A percentile compares a stretch with the other conserved stretches of the same genome.
phyloP scores from a whole-genome alignment of 331 rosid genomes.

The Rosa hybrid region DNA sequence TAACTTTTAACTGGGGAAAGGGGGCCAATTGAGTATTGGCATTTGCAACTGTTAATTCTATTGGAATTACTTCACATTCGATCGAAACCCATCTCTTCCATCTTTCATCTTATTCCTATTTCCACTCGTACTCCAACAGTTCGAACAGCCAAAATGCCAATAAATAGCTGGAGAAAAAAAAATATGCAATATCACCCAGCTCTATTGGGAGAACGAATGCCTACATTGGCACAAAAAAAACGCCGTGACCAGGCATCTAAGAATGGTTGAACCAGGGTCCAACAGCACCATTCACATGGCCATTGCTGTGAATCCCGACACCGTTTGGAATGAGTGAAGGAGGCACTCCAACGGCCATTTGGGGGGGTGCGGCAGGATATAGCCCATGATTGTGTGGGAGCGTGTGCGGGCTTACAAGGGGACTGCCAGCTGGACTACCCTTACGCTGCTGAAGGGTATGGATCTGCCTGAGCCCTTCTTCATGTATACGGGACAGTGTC shows the following conservation, averaged over 20 bases:
- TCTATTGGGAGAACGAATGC: constrained; percentile 28
- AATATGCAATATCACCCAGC: constrained; percentile 11
- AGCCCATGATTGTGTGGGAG: constrained; percentile 77
- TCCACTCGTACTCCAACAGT: constrained; percentile 49
- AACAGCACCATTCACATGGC: constrained; percentile 86
- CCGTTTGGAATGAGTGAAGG: constrained; percentile 73
- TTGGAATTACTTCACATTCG: constrained; percentile 42
- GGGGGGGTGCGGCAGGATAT: constrained; percentile 57
- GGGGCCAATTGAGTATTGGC: constrained; percentile 39
- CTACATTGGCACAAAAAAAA: constrained; percentile 15
- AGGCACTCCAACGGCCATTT: constrained; percentile 67
- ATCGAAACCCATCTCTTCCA: constrained; percentile 25
- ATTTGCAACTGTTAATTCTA: constrained; percentile 66
- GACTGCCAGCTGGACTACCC: constrained; percentile 72
- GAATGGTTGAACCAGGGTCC: constrained; percentile 95
- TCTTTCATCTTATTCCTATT: constrained; percentile 23
- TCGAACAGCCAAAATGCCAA: constrained; percentile 65
- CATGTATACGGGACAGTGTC: constrained; percentile 84
- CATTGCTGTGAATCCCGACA: constrained; percentile 83
- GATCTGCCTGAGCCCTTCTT: constrained; percentile 96
- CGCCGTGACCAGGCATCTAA: constrained; percentile 44
- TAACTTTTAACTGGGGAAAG: constrained; percentile 23
- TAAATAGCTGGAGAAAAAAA: constrained; percentile 41
- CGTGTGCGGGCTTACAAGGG: constrained; percentile 77
- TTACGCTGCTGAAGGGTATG: constrained; percentile 87